Base-by-base conservation (phyloP, 306 rosid species). In the Sindora glabra region DNA sequence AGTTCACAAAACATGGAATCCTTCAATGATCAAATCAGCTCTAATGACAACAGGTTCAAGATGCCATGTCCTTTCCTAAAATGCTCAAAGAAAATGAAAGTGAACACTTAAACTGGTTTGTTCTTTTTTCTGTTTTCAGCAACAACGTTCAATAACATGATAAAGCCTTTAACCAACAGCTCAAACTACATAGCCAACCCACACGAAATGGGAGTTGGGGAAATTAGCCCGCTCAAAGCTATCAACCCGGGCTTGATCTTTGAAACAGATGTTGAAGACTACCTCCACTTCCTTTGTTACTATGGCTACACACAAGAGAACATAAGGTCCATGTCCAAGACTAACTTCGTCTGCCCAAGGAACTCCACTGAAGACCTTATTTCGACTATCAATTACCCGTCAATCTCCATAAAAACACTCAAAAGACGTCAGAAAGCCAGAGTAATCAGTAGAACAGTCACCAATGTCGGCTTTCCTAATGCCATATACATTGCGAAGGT, bases 11-110 rank as follows among this genome's bases (percentile, higher is more conserved):
- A 63, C 59, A 30, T 92, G 98, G 98, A 77, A 76, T 60, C 79
- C 96, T 74, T 88, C 98, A 40, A 83, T 83, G 83, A 72, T 88
- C 79, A 88, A 82, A 80, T 92, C 98, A 33, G 95, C 98, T 42
- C 84, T 92, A 5, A 92, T 88, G 98, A 88, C 98, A 53, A 81
- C 98, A 78, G 98, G 97, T 91, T 62, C 39, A 15, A 56, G 0
- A 63, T 56, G 17, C 21, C 15, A 34, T 15, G 17, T 3, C 17
- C 44, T 68, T 44, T 52, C 50, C 25, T 23, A 17, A 52, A 14
- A 29, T 37, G 44, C 12, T 6, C 18, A 14, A 0, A 7, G 26
- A 9, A 3, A 53, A 16, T 10, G 26, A 21, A 8, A 72, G 13
- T 15, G 37, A 36, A 30, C 23, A 29, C 42, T 69, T 10, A 50